A percentile compares a stretch with the other conserved stretches of the same genome.
Evolutionary conservation across 352 stramenopile species (phyloP).

Genomic region (Globisporangium spinosum): DNA sequence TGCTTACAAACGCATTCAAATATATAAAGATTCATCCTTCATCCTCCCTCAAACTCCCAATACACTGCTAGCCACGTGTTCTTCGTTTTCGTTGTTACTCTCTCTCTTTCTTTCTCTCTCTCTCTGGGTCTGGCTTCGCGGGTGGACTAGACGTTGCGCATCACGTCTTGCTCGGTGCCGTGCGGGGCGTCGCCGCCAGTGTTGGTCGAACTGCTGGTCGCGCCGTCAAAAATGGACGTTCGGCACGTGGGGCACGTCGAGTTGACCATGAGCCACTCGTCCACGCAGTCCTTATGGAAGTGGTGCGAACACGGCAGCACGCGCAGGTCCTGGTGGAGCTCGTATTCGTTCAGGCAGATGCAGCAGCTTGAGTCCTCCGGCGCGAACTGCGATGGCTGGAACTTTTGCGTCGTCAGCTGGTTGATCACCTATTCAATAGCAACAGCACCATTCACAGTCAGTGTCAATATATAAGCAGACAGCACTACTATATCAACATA

Average conservation of each 20-base stretch:
- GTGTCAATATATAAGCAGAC: neutral
- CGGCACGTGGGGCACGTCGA: slow-evolving; percentile 85
- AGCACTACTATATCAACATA: neutral
- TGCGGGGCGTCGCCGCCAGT: slow-evolving; percentile 16
- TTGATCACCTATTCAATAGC: slow-evolving; percentile 47
- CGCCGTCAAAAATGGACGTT: slow-evolving; percentile 69
- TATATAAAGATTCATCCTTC: slow-evolving; percentile 15
- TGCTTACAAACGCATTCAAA: neutral
- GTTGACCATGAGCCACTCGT: slow-evolving; percentile 88
- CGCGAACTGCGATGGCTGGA: slow-evolving; percentile 55
- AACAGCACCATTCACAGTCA: neutral
- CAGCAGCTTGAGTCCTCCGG: slow-evolving; percentile 88
- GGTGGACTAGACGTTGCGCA: slow-evolving; percentile 42
- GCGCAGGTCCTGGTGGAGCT: slow-evolving; percentile 83
- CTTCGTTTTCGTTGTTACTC: slow-evolving; percentile 1
- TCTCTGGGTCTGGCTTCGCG: neutral
- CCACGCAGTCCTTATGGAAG: slow-evolving; percentile 91
- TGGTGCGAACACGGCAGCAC: slow-evolving; percentile 95
- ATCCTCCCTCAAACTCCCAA: neutral
- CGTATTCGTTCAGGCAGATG: slow-evolving; percentile 91
- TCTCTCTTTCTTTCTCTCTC: neutral
- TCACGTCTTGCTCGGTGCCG: slow-evolving; percentile 57
- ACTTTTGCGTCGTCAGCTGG: slow-evolving; percentile 58
- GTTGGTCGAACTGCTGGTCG: slow-evolving; percentile 7
- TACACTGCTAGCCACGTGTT: neutral